phyloP scores from a whole-genome alignment of 257 asterid genomes.

The Solanum tarapatanum region DNA sequence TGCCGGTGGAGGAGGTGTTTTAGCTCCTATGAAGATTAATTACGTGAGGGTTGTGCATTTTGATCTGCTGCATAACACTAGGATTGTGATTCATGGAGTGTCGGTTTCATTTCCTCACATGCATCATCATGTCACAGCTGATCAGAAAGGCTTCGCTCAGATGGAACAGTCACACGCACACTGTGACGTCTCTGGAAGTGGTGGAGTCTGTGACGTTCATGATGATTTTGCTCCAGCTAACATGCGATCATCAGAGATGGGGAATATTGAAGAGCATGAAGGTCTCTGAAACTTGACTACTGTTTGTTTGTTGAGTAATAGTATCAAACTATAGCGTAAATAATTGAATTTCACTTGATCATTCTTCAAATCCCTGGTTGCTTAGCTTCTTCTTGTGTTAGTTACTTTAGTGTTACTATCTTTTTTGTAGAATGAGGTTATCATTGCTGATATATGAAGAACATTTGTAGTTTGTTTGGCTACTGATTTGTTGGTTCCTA shows the following conservation, averaged over 20 bases:
- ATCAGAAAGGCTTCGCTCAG: slow-evolving; percentile 11
- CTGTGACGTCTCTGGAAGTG: slow-evolving; percentile 24
- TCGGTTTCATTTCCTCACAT: slow-evolving; percentile 53
- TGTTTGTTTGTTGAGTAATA: background rate
- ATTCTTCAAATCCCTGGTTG: background rate
- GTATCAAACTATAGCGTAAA: background rate
- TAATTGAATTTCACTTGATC: background rate
- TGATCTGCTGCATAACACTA: slow-evolving; percentile 56
- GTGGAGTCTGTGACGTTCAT: slow-evolving; percentile 31
- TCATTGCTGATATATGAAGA: background rate
- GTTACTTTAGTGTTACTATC: background rate
- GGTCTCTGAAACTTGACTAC: slow-evolving; percentile 23
- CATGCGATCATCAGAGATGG: slow-evolving; percentile 17
- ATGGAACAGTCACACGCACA: slow-evolving; percentile 20
- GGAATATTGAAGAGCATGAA: slow-evolving; percentile 10
- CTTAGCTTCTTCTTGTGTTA: background rate
- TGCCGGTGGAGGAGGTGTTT: slow-evolving; percentile 48
- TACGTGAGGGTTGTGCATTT: slow-evolving; percentile 38
- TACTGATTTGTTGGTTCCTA: background rate
- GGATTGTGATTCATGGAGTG: slow-evolving; percentile 46
- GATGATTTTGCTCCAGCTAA: slow-evolving; percentile 42
- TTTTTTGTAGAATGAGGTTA: background rate
- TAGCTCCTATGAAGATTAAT: slow-evolving; percentile 48
- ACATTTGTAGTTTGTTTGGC: background rate
- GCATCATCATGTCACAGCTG: slow-evolving; percentile 20